phyloP scores from a whole-genome alignment of 2,329 filamentous ascomycete species.

The Cytospora mali region DNA sequence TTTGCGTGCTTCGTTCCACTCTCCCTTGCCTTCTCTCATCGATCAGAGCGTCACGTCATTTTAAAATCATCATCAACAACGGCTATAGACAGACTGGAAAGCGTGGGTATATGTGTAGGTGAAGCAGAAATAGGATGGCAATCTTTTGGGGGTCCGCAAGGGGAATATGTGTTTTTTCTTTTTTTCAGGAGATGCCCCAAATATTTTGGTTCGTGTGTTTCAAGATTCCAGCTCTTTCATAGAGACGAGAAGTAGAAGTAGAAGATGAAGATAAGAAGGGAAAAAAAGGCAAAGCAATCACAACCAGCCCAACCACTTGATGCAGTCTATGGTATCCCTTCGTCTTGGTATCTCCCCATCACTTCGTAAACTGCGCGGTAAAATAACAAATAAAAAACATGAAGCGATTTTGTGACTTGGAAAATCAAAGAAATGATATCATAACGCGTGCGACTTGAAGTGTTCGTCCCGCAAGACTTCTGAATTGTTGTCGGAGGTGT shows the following conservation, averaged over 20 bases:
- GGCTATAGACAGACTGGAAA: conserved; percentile 22
- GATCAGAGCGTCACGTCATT: conserved; percentile 22
- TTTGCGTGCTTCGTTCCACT: background rate
- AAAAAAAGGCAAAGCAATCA: background rate
- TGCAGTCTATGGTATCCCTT: conserved; percentile 19
- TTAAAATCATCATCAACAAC: conserved; percentile 21
- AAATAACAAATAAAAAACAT: conserved; percentile 12
- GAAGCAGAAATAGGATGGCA: background rate
- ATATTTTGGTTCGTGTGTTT: background rate
- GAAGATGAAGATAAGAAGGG: background rate
- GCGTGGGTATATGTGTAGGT: background rate
- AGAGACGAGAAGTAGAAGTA: background rate
- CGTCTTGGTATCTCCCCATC: conserved; percentile 11
- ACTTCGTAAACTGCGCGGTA: conserved; percentile 16
- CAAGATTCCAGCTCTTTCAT: conserved; percentile 9
- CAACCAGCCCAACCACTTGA: conserved; percentile 6
- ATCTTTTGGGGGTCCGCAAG: background rate
- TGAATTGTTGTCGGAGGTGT: background rate
- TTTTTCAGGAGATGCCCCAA: background rate
- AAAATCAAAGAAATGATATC: conserved; percentile 14
- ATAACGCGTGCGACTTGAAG: background rate
- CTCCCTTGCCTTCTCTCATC: conserved; percentile 15
- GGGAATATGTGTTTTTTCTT: background rate
- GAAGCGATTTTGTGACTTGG: conserved; percentile 8
- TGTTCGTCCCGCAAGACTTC: conserved; percentile 16